Evolutionary conservation across 306 rosid species (phyloP).

Genomic region (Chamaecrista fasciculata): DNA sequence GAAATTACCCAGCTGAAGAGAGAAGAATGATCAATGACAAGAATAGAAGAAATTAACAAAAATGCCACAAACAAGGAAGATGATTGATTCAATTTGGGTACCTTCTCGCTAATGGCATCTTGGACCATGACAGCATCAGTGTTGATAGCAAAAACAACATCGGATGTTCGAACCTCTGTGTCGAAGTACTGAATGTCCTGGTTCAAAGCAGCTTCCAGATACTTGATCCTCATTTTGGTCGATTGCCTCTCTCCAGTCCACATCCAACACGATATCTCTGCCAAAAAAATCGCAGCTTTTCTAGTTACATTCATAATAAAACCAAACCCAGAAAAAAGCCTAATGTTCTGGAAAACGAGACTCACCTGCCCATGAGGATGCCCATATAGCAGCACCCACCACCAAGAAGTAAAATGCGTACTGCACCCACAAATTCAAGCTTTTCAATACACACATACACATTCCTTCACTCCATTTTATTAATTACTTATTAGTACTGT

Average conservation of each 20-base stretch:
- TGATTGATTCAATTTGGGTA: not conserved
- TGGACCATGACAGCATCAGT: conserved; percentile 95
- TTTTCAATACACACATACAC: conserved; percentile 1
- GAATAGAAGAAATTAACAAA: not conserved
- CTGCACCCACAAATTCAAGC: conserved; percentile 45
- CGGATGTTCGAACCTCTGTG: conserved; percentile 91
- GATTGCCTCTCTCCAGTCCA: conserved; percentile 98
- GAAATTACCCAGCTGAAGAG: conserved; percentile 97
- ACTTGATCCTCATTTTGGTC: conserved; percentile 94
- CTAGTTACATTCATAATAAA: conserved; percentile 14
- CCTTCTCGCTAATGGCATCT: conserved; percentile 99
- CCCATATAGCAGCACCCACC: conserved; percentile 99
- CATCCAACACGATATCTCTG: conserved; percentile 99
- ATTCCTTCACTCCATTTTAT: not conserved
- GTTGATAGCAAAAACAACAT: conserved; percentile 87
- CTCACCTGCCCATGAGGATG: conserved; percentile 97
- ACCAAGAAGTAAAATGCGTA: conserved; percentile 94
- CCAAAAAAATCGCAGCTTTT: conserved; percentile 20
- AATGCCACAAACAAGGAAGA: not conserved
- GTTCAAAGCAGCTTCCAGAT: conserved; percentile 80
- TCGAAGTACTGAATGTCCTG: conserved; percentile 93
- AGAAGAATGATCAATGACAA: conserved; percentile 18
- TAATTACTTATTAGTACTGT: not conserved
- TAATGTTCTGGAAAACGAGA: not conserved
- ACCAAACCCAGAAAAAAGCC: not conserved